Conservation (phyloP, 352 stramenopile species). For the Pythium pyrilobum region DNA sequence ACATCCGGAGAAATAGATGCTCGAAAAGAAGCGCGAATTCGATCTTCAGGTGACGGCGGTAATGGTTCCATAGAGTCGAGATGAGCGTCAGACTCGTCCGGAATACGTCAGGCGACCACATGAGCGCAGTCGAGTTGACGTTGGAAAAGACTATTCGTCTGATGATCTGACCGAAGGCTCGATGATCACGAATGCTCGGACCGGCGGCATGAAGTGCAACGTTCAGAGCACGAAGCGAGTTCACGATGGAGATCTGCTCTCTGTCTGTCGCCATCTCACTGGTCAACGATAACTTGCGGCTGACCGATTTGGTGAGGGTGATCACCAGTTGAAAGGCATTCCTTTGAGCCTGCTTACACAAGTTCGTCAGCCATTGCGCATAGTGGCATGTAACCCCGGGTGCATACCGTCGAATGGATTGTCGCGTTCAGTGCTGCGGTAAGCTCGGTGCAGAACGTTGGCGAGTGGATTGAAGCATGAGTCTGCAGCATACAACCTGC, state of each 20-base stretch:
- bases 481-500: constrained; percentile 43
- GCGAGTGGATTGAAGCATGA: constrained; percentile 68
- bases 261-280: constrained; percentile 31
- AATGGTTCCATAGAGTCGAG: constrained; percentile 83
- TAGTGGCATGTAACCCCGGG: too few relatives aligned
- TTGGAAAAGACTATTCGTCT: constrained; percentile 70
- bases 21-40: constrained; percentile 81
- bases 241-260: constrained; percentile 56
- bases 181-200: constrained; percentile 40
- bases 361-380: too few relatives aligned
- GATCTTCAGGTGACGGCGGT: constrained; percentile 76
- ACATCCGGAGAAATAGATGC: constrained; percentile 71
- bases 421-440: constrained; percentile 31
- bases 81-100: constrained; percentile 53
- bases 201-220: constrained; percentile 57
- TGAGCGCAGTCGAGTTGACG: constrained; percentile 54
- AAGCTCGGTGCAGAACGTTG: constrained; percentile 56
- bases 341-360: constrained; percentile 39
- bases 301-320: constrained; percentile 68
- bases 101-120: constrained; percentile 58
- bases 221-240: constrained; percentile 66
- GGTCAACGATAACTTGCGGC: constrained; percentile 37
- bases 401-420: constrained; percentile 26
- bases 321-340: constrained; percentile 73
- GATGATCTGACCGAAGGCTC: constrained; percentile 69